These are phyloP conservation scores for Garcia nutans DNA, from an alignment of 345 rosid species.

Conservation along the genomic window DNA sequence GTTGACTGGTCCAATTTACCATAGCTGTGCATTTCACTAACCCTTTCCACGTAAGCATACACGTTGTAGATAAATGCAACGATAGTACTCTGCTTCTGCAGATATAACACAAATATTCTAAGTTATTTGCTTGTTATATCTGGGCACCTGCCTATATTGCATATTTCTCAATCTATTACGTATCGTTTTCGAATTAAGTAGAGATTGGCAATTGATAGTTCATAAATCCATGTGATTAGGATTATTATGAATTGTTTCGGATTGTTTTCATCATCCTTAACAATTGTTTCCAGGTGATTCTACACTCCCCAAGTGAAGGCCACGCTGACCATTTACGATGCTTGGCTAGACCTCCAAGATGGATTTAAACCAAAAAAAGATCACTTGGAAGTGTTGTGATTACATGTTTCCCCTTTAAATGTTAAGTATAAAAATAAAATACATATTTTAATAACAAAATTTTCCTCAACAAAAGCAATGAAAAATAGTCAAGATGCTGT, in stretches of 20 bases:
- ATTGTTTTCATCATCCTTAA: background rate
- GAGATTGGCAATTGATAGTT: background rate
- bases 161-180: background rate
- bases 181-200: background rate
- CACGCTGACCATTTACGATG: no score
- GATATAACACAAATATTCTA: conserved; percentile 40
- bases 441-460: no score
- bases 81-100: conserved; percentile 80
- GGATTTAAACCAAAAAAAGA: no score
- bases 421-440: no score
- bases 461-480: no score
- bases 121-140: background rate
- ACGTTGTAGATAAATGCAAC: conserved; percentile 76
- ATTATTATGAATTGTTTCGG: conserved; percentile 1
- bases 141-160: background rate
- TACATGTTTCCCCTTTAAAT: no score
- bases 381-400: no score
- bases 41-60: conserved; percentile 85
- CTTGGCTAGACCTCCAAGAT: no score
- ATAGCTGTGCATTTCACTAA: conserved; percentile 93
- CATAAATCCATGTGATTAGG: background rate
- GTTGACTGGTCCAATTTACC: conserved; percentile 56
- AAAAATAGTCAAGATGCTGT: no score
- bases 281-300: no score
- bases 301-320: no score